These are phyloP conservation scores for Venturia nashicola DNA, from an alignment of 2,329 filamentous ascomycete species.

Conservation along the genomic window DNA sequence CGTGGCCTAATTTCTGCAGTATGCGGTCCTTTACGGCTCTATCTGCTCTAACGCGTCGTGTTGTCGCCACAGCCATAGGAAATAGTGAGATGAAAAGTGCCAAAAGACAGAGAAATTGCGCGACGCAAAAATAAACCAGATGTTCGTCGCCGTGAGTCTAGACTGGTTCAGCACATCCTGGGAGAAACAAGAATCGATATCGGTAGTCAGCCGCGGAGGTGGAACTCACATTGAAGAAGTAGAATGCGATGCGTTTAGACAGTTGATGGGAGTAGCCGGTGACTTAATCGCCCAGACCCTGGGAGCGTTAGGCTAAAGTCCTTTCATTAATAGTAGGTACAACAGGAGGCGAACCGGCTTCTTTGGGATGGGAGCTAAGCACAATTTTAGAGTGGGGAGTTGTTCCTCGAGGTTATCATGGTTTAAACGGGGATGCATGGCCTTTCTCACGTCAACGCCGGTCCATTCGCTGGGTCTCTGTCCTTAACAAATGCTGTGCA, in stretches of 20 bases:
- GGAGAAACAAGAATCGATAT: not conserved
- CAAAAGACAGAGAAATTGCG: not conserved
- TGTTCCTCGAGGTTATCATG: conserved; percentile 2
- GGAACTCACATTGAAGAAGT: not conserved
- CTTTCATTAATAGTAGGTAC: not conserved
- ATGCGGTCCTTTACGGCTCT: conserved; percentile 2
- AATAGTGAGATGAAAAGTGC: not conserved
- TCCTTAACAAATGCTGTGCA: conserved; percentile 1
- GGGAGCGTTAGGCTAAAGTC: not conserved
- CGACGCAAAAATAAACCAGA: not conserved
- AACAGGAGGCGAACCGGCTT: conserved; percentile 1
- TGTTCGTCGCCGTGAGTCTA: conserved; percentile 9
- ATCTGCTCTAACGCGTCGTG: conserved; percentile 6
- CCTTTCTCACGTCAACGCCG: not conserved
- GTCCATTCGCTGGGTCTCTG: not conserved
- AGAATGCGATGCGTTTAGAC: not conserved
- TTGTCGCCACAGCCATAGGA: conserved; percentile 7
- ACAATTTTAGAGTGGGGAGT: conserved; percentile 1
- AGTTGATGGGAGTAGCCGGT: not conserved
- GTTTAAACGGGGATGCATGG: conserved; percentile 2
- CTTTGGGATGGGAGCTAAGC: not conserved
- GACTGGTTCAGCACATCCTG: conserved; percentile 2
- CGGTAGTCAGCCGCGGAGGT: not conserved
- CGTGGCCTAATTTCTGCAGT: not conserved
- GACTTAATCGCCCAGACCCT: not conserved